These are phyloP conservation scores for Russula lepida DNA, from an alignment of 768 basidiomycete genomes.

Conservation along the genomic window DNA sequence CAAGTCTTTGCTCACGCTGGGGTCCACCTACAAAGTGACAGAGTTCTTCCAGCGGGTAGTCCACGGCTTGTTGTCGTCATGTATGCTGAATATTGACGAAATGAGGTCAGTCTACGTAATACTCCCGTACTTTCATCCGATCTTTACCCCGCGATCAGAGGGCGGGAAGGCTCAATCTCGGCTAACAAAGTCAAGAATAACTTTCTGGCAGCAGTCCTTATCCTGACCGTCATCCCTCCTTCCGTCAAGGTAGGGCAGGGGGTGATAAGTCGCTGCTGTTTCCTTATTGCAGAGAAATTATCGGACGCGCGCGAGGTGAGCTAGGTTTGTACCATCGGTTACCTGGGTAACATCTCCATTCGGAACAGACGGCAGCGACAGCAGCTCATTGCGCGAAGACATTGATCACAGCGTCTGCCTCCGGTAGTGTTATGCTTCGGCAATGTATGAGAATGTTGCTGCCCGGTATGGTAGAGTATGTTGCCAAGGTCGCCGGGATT, in stretches of 20 bases:
- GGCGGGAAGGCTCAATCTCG: constrained; percentile 68
- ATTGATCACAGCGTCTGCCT: constrained; percentile 59
- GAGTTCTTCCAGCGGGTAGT: constrained; percentile 53
- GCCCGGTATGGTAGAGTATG: constrained; percentile 73
- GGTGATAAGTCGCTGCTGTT: constrained; percentile 78
- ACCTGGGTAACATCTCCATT: background rate
- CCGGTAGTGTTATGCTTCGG: constrained; percentile 57
- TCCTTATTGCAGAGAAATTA: constrained; percentile 74
- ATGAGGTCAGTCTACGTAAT: constrained; percentile 61
- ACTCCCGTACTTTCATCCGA: background rate
- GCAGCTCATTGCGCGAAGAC: constrained; percentile 89
- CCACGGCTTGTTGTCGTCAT: constrained; percentile 79
- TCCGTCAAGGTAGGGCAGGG: constrained; percentile 59
- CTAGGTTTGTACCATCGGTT: background rate
- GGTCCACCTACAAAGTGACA: constrained; percentile 35
- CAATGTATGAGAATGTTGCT: constrained; percentile 66
- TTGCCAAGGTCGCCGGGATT: constrained; percentile 58
- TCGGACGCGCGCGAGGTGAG: constrained; percentile 59
- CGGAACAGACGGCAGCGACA: constrained; percentile 62
- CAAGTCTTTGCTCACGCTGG: constrained; percentile 61
- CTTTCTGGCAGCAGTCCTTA: constrained; percentile 74
- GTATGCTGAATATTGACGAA: constrained; percentile 79
- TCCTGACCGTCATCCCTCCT: constrained; percentile 71
- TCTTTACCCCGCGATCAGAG: constrained; percentile 37
- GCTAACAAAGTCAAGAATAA: constrained; percentile 85